phyloP scores from a whole-genome alignment of 805 yeast species.

The Isabelozyma heimii region DNA sequence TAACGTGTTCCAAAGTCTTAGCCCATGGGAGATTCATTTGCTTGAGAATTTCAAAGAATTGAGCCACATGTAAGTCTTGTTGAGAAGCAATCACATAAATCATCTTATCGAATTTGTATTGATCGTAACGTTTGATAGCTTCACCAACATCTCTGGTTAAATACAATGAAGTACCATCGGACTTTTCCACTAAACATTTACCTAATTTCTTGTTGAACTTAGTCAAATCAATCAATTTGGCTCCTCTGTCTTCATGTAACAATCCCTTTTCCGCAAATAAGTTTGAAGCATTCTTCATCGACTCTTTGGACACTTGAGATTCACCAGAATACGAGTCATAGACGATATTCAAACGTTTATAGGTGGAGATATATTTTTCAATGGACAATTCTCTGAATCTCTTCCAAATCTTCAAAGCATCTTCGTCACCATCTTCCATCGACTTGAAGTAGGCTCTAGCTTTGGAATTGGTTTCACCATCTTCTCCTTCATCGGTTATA shows the following conservation, averaged over 20 bases:
- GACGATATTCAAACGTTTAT: constrained; percentile 85
- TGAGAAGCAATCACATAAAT: constrained; percentile 94
- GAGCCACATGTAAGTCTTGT: constrained; percentile 92
- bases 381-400: constrained; percentile 90
- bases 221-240: constrained; percentile 80
- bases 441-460: constrained; percentile 85
- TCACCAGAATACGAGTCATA: constrained; percentile 94
- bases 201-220: constrained; percentile 88
- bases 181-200: constrained; percentile 86
- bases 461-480: constrained; percentile 52
- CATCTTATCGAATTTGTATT: constrained; percentile 89
- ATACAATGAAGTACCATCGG: constrained; percentile 93
- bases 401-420: constrained; percentile 75
- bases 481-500: constrained; percentile 61
- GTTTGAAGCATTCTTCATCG: constrained; percentile 64
- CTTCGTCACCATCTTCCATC: constrained; percentile 92
- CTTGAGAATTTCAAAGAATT: constrained; percentile 89
- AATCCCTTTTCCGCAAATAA: constrained; percentile 65
- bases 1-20: constrained; percentile 71
- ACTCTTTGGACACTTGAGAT: constrained; percentile 79
- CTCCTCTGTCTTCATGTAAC: constrained; percentile 86
- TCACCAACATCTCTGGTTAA: constrained; percentile 96
- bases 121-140: constrained; percentile 85
- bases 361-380: constrained; percentile 79
- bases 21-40: constrained; percentile 92